These are phyloP conservation scores for Halophytophthora batemanensis DNA, from an alignment of 352 stramenopile genomes.

Conservation along the genomic window DNA sequence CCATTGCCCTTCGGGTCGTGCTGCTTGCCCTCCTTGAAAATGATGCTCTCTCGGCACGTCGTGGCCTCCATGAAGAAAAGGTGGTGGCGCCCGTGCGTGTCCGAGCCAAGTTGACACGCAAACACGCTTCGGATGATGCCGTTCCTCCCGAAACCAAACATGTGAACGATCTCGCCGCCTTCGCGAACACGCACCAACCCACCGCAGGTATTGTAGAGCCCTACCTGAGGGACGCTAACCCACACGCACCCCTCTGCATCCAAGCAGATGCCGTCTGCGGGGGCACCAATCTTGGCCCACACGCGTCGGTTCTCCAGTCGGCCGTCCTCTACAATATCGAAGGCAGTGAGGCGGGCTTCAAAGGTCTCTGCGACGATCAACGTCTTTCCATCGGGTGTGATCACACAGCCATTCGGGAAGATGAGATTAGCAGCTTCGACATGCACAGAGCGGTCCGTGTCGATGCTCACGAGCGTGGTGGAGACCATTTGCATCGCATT, in stretches of 20 bases:
- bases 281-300: constrained; percentile 47
- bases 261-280: constrained; percentile 52
- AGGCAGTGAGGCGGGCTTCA: constrained; percentile 38
- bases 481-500: constrained; percentile 23
- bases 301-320: constrained; percentile 45
- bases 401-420: constrained; percentile 56
- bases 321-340: constrained; percentile 43
- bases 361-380: constrained; percentile 63
- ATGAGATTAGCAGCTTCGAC: constrained; percentile 55
- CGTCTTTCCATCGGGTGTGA: constrained; percentile 64
- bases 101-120: constrained; percentile 51
- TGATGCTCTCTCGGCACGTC: constrained; percentile 28
- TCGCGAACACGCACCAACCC: constrained; percentile 49
- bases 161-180: constrained; percentile 47
- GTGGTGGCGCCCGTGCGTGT: constrained; percentile 35
- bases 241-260: constrained; percentile 70
- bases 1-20: constrained; percentile 29
- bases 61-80: constrained; percentile 54
- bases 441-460: constrained; percentile 34
- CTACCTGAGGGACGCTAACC: constrained; percentile 47
- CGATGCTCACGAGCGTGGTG: constrained; percentile 62
- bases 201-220: constrained; percentile 37
- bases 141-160: constrained; percentile 54
- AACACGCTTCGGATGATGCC: constrained; percentile 48
- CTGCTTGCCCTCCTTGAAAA: constrained; percentile 28